These are phyloP conservation scores for Mycena vitilis DNA, from an alignment of 768 basidiomycete species.

Conservation along the genomic window DNA sequence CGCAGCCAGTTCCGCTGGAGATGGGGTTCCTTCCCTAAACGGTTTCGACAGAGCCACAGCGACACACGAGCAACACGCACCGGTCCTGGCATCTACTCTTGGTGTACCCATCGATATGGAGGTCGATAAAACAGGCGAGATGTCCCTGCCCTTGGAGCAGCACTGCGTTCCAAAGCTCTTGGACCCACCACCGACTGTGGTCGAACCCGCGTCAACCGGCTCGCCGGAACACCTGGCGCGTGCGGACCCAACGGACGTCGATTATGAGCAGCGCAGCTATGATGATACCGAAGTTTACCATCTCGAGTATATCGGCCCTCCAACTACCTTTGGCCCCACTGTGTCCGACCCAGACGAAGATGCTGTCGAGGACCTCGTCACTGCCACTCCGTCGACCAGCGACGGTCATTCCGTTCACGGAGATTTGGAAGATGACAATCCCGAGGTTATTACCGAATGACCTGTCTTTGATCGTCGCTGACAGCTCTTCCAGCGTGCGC, in stretches of 20 bases:
- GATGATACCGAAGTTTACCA: conserved; percentile 31
- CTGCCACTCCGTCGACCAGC: background rate
- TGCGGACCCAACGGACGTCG: background rate
- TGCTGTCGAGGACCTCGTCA: conserved; percentile 11
- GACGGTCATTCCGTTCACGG: background rate
- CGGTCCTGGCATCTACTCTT: background rate
- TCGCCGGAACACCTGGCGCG: background rate
- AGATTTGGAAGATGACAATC: background rate
- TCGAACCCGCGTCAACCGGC: background rate
- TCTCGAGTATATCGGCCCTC: conserved; percentile 33
- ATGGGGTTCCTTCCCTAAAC: background rate
- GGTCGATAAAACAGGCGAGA: background rate
- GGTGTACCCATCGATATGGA: conserved; percentile 13
- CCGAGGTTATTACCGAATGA: background rate
- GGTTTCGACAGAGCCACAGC: background rate
- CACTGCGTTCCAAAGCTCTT: background rate
- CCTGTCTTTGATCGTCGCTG: background rate
- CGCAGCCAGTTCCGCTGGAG: background rate
- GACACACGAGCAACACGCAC: background rate
- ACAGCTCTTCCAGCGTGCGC: background rate
- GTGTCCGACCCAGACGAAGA: conserved; percentile 11
- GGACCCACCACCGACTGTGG: background rate
- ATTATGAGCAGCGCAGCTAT: conserved; percentile 27
- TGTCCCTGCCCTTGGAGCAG: background rate
- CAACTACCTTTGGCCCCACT: background rate